Base-by-base conservation (phyloP, 108 stramenopile species). In the Cylindrotheca closterium region DNA sequence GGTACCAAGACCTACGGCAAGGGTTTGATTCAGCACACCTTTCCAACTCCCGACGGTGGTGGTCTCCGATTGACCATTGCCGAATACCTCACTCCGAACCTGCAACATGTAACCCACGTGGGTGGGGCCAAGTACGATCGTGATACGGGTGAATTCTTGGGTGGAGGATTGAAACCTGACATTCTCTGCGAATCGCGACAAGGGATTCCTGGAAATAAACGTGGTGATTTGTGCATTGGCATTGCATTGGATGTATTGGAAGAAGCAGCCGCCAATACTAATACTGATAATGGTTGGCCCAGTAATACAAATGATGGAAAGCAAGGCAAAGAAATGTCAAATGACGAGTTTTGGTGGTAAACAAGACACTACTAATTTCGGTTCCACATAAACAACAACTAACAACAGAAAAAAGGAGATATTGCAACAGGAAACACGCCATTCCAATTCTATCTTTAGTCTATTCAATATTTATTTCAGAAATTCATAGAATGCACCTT, bases 31-130 rank as follows among this genome's bases (percentile, higher is more conserved):
- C 91, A 88, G 53, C 91, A 92, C 55, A 92, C 91, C n/a, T 92
- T 92, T 66, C 91, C 91, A 3, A 80, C 88, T 81, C 91, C 87
- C 1, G 93, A 94, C 63, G 93, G 93, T 19, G 93, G 89, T 23
- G 93, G 84, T 1, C 67, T 94, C 34, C 71, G 86, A 31, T 63
- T 94, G 48, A 94, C 93, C 24, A 85, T 94, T 25, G 89, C 89
- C 12, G 93, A 94, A 58, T 91, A 87, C 60, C 66, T 94, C 50
- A 88, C 86, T 0, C 93, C 93, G 12, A 57, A 79, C 18, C 63
- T 91, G 23, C 63, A 75, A 21, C 93, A 94, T 79, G 85, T 94
- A 7, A 87, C 91, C 8, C 81, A 76, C 33, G 84, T 87, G n/a
- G 86, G 86, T 50, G 67, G 61, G 19, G 86, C 84, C 1, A 55